phyloP scores from a whole-genome alignment of 2,329 filamentous ascomycete genomes.

The Cladosporium velox region DNA sequence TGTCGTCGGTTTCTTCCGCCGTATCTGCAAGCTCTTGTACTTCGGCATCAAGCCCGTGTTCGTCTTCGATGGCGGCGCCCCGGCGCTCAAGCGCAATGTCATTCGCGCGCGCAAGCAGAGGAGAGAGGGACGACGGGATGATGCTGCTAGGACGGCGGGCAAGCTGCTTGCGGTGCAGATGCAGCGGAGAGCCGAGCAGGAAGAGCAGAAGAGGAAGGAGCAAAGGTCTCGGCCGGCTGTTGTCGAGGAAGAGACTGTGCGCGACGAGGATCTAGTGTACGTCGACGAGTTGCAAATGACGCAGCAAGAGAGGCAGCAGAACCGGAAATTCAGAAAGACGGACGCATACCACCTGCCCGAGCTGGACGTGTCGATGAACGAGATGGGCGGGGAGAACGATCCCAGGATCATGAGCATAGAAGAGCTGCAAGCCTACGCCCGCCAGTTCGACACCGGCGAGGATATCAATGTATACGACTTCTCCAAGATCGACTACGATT shows the following conservation, averaged over 20 bases:
- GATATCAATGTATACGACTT: slow-evolving; percentile 90
- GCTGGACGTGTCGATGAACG: slow-evolving; percentile 72
- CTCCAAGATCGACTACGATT: slow-evolving; percentile 97
- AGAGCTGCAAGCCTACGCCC: slow-evolving; percentile 89
- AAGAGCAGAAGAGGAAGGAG: slow-evolving; percentile 66
- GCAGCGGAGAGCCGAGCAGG: slow-evolving; percentile 85
- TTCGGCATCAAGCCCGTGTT: slow-evolving; percentile 96
- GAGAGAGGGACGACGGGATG: slow-evolving; percentile 85
- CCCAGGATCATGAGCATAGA: slow-evolving; percentile 95
- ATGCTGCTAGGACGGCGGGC: slow-evolving; percentile 87
- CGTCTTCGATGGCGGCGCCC: slow-evolving; percentile 95
- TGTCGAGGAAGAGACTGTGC: slow-evolving; percentile 62
- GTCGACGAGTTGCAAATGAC: slow-evolving; percentile 87
- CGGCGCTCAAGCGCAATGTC: slow-evolving; percentile 85
- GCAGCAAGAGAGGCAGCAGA: slow-evolving; percentile 70
- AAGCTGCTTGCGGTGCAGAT: slow-evolving; percentile 93
- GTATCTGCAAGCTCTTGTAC: slow-evolving; percentile 96
- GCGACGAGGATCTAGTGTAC: slow-evolving; percentile 79
- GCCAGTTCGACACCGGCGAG: slow-evolving; percentile 88
- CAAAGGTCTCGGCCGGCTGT: slow-evolving; percentile 34
- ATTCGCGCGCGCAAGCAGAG: slow-evolving; percentile 76
- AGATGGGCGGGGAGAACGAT: slow-evolving; percentile 88
- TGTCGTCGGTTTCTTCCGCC: slow-evolving; percentile 94
- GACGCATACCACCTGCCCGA: slow-evolving; percentile 96
- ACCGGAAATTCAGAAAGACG: slow-evolving; percentile 80